Conservation (phyloP, 768 basidiomycete species). For the Suillus alpinus region DNA sequence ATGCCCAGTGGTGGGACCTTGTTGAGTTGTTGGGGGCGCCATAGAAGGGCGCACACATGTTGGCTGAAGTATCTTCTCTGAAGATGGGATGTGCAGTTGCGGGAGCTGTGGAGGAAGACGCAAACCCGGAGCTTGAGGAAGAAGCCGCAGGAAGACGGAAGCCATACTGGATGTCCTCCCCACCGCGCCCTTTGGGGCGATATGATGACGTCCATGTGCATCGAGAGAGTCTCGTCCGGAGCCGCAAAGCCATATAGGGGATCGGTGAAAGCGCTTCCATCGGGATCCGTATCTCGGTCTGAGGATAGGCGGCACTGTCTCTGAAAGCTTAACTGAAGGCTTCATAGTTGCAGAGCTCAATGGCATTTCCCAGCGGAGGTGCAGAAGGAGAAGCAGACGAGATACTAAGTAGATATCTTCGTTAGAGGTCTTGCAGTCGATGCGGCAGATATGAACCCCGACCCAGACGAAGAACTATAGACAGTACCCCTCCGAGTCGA, state of each 20-base stretch:
- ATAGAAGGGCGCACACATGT: background rate
- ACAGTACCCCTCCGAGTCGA: background rate
- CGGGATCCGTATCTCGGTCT: background rate
- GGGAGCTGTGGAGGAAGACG: background rate
- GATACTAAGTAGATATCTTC: background rate
- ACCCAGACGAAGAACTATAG: background rate
- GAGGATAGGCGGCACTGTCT: background rate
- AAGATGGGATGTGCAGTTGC: background rate
- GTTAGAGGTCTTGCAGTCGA: background rate
- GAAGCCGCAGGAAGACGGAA: no score
- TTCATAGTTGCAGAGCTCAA: background rate
- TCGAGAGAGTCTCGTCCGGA: background rate
- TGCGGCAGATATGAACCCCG: background rate
- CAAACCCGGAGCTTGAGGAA: background rate
- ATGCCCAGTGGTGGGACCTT: conserved; percentile 26
- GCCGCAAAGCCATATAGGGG: no score
- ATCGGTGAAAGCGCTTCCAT: background rate
- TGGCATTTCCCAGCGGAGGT: background rate
- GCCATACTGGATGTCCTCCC: background rate
- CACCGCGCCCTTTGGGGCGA: background rate
- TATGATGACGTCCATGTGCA: background rate
- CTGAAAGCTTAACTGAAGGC: background rate
- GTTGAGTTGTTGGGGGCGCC: background rate
- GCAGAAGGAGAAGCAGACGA: background rate
- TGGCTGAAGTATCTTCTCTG: background rate